A percentile compares a stretch with the other conserved stretches of the same genome.
Conservation (phyloP, 768 basidiomycete genomes). For the Hygrophoropsis aurantiaca region DNA sequence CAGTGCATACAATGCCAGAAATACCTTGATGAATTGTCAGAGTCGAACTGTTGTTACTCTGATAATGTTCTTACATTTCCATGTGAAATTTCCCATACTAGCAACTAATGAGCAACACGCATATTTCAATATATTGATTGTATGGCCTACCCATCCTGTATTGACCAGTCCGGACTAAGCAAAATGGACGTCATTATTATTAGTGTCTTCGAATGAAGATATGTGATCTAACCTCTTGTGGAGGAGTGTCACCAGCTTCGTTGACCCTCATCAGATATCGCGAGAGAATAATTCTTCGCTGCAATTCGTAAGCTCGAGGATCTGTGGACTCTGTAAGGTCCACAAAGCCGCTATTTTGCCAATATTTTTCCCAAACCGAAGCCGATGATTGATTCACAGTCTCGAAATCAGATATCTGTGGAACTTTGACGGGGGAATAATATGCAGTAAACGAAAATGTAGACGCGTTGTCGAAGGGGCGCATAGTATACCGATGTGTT, state of each 20-base stretch:
- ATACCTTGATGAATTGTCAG: conserved; percentile 7
- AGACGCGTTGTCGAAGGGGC: conserved; percentile 25
- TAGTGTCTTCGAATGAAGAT: not conserved
- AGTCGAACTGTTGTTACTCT: not conserved
- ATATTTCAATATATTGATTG: not conserved
- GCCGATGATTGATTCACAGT: conserved; percentile 35
- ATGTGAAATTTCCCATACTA: conserved; percentile 59
- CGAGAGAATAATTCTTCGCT: conserved; percentile 55
- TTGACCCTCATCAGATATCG: conserved; percentile 60
- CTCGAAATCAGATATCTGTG: conserved; percentile 17
- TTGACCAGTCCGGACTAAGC: conserved; percentile 53
- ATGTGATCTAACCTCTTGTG: conserved; percentile 49
- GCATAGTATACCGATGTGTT: conserved; percentile 48
- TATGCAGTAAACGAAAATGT: conserved; percentile 38
- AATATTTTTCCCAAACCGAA: conserved; percentile 45
- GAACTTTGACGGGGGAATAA: conserved; percentile 23
- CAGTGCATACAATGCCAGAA: conserved; percentile 62
- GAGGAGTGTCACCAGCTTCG: conserved; percentile 54
- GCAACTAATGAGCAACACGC: not conserved
- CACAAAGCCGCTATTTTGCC: conserved; percentile 50
- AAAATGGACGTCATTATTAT: conserved; percentile 1
- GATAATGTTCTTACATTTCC: conserved; percentile 45
- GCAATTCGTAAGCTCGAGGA: conserved; percentile 51
- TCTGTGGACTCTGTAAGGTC: conserved; percentile 54
- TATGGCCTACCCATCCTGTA: conserved; percentile 50